Conservation (phyloP, 2,329 filamentous ascomycete genomes). For the Penicillium janthinellum region DNA sequence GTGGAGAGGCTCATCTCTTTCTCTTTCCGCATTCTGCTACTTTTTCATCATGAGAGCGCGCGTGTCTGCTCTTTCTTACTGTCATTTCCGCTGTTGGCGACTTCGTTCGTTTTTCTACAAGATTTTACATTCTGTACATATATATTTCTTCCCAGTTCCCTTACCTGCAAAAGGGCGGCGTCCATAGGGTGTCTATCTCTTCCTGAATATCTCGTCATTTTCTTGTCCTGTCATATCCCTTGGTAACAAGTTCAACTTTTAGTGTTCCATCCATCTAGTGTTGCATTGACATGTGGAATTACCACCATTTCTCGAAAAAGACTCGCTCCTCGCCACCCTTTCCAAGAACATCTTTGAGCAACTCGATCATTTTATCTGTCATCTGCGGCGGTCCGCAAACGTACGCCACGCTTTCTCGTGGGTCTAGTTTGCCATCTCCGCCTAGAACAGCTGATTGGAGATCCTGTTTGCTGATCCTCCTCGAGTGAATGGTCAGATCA, state of each 20-base stretch:
- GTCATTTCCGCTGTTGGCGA: constrained; percentile 14
- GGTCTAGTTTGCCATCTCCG: constrained; percentile 31
- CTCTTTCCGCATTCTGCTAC: not conserved
- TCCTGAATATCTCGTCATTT: constrained; percentile 23
- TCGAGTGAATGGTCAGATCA: constrained; percentile 31
- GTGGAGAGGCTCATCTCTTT: not conserved
- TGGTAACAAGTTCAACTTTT: not conserved
- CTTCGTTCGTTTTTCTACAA: not conserved
- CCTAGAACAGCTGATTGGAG: constrained; percentile 34
- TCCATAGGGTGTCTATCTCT: constrained; percentile 19
- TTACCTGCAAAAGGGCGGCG: constrained; percentile 27
- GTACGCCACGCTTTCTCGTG: constrained; percentile 58
- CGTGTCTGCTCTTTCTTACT: constrained; percentile 12
- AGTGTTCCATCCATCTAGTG: not conserved
- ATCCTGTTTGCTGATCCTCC: constrained; percentile 42
- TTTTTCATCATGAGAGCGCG: not conserved
- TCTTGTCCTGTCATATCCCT: constrained; percentile 2
- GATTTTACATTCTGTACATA: constrained; percentile 23
- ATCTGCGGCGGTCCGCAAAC: constrained; percentile 69
- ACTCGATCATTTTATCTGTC: constrained; percentile 66
- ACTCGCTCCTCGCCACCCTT: constrained; percentile 51
- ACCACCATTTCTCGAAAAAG: constrained; percentile 68
- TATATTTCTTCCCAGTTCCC: constrained; percentile 14
- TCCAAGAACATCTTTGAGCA: constrained; percentile 41
- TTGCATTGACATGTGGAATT: constrained; percentile 4